Evolutionary conservation across 257 asterid genomes (phyloP).

Genomic region (Cordia subcordata): DNA sequence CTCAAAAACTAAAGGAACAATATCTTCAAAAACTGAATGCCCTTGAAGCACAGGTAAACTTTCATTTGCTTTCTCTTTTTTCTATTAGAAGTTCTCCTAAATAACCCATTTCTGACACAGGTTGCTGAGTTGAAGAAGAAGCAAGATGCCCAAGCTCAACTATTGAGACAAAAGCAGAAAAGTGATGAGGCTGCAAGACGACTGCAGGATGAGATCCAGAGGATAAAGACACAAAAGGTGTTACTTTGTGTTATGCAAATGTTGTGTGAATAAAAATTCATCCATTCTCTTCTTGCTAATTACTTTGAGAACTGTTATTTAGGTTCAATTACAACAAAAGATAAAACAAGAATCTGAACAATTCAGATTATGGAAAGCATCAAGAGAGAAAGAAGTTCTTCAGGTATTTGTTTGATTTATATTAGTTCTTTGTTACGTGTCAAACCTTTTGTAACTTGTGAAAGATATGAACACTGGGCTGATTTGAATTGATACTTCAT

Average conservation of each 20-base stretch:
- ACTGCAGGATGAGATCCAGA: slow-evolving; percentile 85
- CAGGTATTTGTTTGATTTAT: slow-evolving; percentile 46
- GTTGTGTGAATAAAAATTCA: slow-evolving; percentile 1
- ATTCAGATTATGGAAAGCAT: slow-evolving; percentile 93
- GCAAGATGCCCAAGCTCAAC: slow-evolving; percentile 97
- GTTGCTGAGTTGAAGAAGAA: slow-evolving; percentile 89
- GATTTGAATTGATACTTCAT: no score
- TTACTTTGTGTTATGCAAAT: slow-evolving; percentile 8
- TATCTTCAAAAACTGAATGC: slow-evolving; percentile 88
- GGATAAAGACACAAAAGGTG: slow-evolving; percentile 90
- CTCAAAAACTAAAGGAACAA: slow-evolving; percentile 88
- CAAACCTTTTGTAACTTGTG: no score
- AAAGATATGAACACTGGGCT: no score
- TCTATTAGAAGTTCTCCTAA: slow-evolving; percentile 7
- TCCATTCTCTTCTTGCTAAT: slow-evolving; percentile 18
- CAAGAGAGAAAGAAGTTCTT: slow-evolving; percentile 94
- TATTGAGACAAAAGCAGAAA: slow-evolving; percentile 89
- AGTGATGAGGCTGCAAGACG: slow-evolving; percentile 95
- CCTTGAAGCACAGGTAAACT: slow-evolving; percentile 81
- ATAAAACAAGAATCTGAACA: slow-evolving; percentile 98
- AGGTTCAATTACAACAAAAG: slow-evolving; percentile 98
- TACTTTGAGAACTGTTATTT: slow-evolving; percentile 18
- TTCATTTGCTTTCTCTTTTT: not conserved
- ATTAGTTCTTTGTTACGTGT: not conserved
- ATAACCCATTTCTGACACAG: slow-evolving; percentile 34